These are phyloP conservation scores for Auriscalpium microsporum DNA, from an alignment of 768 basidiomycete genomes.

Conservation along the genomic window DNA sequence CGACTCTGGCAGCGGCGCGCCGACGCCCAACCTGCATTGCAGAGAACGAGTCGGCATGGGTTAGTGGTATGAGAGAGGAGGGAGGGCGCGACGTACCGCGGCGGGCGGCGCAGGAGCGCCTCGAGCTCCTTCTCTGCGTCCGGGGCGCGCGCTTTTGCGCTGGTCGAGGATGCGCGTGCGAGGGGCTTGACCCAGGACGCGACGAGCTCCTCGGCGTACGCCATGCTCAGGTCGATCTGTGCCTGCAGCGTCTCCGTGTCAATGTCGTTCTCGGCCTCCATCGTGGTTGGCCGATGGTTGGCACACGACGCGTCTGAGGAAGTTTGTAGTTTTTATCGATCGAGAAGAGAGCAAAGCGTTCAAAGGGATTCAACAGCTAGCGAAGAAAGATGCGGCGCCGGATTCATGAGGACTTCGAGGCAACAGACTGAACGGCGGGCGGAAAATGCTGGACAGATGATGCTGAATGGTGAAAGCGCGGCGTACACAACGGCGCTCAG, in stretches of 20 bases:
- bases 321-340: too few relatives aligned
- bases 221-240: conserved; percentile 76
- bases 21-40: conserved; percentile 58
- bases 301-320: too few relatives aligned
- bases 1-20: conserved; percentile 49
- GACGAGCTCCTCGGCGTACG: conserved; percentile 63
- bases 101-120: conserved; percentile 59
- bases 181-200: conserved; percentile 69
- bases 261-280: conserved; percentile 32
- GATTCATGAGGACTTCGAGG: too few relatives aligned
- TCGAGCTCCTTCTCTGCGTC: conserved; percentile 42
- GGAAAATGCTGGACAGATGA: too few relatives aligned
- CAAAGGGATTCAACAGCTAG: too few relatives aligned
- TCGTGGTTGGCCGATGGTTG: neutral
- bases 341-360: too few relatives aligned
- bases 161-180: conserved; percentile 14
- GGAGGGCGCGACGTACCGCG: conserved; percentile 41
- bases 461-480: too few relatives aligned
- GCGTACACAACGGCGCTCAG: too few relatives aligned
- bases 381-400: too few relatives aligned
- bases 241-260: conserved; percentile 67
- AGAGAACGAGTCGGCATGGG: conserved; percentile 1
- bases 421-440: too few relatives aligned
- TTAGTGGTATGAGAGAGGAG: neutral
- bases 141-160: conserved; percentile 10